Evolutionary conservation across 163 green algal species (phyloP).

Genomic region (Scenedesmus sp.): DNA sequence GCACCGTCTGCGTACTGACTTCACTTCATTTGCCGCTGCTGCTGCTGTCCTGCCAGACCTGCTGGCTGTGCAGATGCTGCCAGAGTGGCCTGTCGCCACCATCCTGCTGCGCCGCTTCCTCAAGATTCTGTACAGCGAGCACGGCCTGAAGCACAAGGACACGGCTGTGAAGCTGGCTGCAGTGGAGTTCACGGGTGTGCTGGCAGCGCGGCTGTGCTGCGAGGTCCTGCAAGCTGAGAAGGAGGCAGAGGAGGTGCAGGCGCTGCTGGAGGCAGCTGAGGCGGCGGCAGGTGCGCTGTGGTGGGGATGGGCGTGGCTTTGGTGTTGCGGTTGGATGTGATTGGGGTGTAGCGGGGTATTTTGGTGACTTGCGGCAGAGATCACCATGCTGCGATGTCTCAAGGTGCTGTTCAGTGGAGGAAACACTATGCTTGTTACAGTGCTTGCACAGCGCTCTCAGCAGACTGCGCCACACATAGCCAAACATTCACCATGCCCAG

Average conservation of each 20-base stretch:
- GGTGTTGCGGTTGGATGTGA: neutral
- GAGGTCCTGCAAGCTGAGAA: slow-evolving; percentile 39
- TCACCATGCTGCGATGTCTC: too few species aligned
- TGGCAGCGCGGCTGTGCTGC: slow-evolving; percentile 65
- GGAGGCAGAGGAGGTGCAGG: slow-evolving; percentile 40
- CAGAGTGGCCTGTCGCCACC: slow-evolving; percentile 82
- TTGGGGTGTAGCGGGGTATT: neutral
- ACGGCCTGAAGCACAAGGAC: slow-evolving; percentile 70
- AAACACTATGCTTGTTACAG: neutral
- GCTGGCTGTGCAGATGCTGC: slow-evolving; percentile 64
- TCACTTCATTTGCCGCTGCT: neutral
- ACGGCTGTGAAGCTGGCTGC: slow-evolving; percentile 65
- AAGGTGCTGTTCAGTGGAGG: neutral
- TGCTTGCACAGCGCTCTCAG: neutral
- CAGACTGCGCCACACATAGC: neutral
- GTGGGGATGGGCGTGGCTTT: neutral
- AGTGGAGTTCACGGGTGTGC: slow-evolving; percentile 77
- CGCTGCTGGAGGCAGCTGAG: slow-evolving; percentile 10
- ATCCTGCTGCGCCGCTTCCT: slow-evolving; percentile 78
- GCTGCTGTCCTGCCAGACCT: slow-evolving; percentile 67
- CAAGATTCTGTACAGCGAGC: slow-evolving; percentile 54
- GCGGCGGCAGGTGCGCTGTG: slow-evolving; percentile 10
- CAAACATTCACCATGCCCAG: too few species aligned
- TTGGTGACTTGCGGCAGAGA: too few species aligned
- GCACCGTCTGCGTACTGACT: neutral